Conservation (phyloP, 805 yeast species). For the Metschnikowia lochheadii region DNA sequence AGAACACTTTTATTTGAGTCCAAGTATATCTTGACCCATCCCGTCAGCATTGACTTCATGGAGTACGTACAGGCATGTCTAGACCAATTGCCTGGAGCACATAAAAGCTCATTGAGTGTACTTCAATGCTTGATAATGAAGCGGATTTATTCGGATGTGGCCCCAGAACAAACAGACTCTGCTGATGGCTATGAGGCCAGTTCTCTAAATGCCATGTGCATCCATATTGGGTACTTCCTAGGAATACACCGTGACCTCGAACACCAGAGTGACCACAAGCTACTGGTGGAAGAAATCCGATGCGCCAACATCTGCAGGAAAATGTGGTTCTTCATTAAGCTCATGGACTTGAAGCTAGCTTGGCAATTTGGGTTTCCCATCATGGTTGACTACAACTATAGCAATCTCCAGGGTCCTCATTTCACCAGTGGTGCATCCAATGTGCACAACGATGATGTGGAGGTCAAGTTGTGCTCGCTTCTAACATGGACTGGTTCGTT, state of each 20-base stretch:
- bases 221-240: slow-evolving; percentile 20
- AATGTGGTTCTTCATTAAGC: slow-evolving; percentile 22
- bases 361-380: slow-evolving; percentile 32
- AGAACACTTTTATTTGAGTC: slow-evolving; percentile 13
- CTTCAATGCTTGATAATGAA: slow-evolving; percentile 15
- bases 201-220: slow-evolving; percentile 26
- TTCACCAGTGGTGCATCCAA: slow-evolving; percentile 35
- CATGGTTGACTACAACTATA: slow-evolving; percentile 28
- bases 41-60: slow-evolving; percentile 28
- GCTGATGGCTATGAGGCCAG: slow-evolving; percentile 17
- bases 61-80: slow-evolving; percentile 33
- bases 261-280: neutral
- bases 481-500: slow-evolving; percentile 11
- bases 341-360: slow-evolving; percentile 33
- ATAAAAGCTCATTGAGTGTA: slow-evolving; percentile 12
- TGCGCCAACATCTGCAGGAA: slow-evolving; percentile 10
- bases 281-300: neutral
- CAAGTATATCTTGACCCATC: slow-evolving; percentile 26
- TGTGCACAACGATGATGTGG: slow-evolving; percentile 31
- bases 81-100: slow-evolving; percentile 27
- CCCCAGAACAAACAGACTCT: slow-evolving; percentile 18
- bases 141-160: slow-evolving; percentile 11
- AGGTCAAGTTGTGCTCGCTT: slow-evolving; percentile 25
- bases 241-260: slow-evolving; percentile 22
- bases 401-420: slow-evolving; percentile 30